Evolutionary conservation across 2,329 filamentous ascomycete genomes (phyloP), one percentile per base, ranked within the genome.

Genomic region (Alternaria ethzedia): DNA sequence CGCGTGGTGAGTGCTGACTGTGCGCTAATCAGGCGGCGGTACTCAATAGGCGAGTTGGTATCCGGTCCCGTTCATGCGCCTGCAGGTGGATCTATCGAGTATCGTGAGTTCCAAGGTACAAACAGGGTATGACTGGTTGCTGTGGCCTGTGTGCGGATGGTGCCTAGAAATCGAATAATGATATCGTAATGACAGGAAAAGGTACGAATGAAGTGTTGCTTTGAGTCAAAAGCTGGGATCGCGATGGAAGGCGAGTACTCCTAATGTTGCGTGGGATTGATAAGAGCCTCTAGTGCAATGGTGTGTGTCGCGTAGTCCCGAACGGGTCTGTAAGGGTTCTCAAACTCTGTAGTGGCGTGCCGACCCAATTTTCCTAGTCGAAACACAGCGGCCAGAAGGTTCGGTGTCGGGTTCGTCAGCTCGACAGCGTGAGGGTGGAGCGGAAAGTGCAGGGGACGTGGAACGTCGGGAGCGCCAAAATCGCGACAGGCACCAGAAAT

Each of bases 361-460:
- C 63, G 70, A 51, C 64, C 70, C 71, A 67, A 41, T 74, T 73
- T 73, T 72, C 55, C 68, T 68, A 64, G 60, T 64, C 62, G 63
- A 64, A 58, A 59, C 54, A 57, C 63, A 63, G 54, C 60, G 75
- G 73, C 75, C 72, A 79, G 75, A 79, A 75, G 63, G 65, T 72
- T 78, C 75, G 74, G 64, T 67, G 49, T 64, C 57, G 55, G 66
- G 63, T 70, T 69, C 69, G 68, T 71, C 68, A 70, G 70, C 69
- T 67, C 61, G 59, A 71, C 68, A 74, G 71, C 73, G 65, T 57
- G 43, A 49, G 45, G 61, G 73, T 74, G 74, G 69, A 73, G 61
- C 64, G 55, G 52, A 52, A 44, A 56, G 66, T 68, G 65, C 66
- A 71, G 57, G 66, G 70, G 66, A 70, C 58, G 67, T 64, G 56